Evolutionary conservation across 2,329 filamentous ascomycete species (phyloP).

Genomic region (Diplodia scrobiculata): DNA sequence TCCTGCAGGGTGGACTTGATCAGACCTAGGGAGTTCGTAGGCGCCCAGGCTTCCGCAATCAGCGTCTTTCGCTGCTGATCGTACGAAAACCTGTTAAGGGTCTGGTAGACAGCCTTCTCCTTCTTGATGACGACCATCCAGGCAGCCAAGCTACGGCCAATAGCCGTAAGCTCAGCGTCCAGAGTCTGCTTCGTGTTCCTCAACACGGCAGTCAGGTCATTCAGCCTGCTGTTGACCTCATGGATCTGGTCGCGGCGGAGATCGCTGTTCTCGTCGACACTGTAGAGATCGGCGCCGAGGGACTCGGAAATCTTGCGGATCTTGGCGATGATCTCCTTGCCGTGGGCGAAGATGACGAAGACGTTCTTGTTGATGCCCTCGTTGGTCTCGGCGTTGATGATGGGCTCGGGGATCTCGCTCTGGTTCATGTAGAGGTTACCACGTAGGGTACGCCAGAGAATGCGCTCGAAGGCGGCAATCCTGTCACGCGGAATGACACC

Average conservation of each 20-base stretch:
- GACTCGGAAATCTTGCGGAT: constrained; percentile 99
- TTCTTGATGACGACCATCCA: constrained; percentile 99
- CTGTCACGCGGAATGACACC: constrained; percentile 93
- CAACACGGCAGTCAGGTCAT: constrained; percentile 88
- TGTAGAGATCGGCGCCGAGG: constrained; percentile 92
- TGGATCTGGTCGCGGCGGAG: constrained; percentile 93
- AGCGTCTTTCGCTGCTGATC: constrained; percentile 93
- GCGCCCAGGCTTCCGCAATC: constrained; percentile 97
- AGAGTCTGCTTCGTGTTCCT: constrained; percentile 94
- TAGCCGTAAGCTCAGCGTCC: constrained; percentile 88
- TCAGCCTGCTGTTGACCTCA: constrained; percentile 91
- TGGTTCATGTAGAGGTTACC: constrained; percentile 99
- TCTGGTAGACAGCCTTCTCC: constrained; percentile 96
- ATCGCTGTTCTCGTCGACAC: constrained; percentile 96
- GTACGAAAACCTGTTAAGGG: constrained; percentile 94
- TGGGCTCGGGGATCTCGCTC: constrained; percentile 91
- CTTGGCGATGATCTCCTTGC: constrained; percentile 97
- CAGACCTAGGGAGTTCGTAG: constrained; percentile 81
- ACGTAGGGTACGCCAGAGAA: constrained; percentile 93
- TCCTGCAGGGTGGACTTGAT: constrained; percentile 95
- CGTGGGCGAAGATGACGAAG: constrained; percentile 98
- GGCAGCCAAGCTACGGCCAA: constrained; percentile 85
- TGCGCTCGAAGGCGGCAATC: constrained; percentile 93
- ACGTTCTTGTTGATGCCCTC: constrained; percentile 95
- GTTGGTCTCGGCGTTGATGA: constrained; percentile 89